Evolutionary conservation across 2,329 filamentous ascomycete species (phyloP), one percentile per base, ranked within the genome.

Genomic region (Lecanoromycetidae sp.): DNA sequence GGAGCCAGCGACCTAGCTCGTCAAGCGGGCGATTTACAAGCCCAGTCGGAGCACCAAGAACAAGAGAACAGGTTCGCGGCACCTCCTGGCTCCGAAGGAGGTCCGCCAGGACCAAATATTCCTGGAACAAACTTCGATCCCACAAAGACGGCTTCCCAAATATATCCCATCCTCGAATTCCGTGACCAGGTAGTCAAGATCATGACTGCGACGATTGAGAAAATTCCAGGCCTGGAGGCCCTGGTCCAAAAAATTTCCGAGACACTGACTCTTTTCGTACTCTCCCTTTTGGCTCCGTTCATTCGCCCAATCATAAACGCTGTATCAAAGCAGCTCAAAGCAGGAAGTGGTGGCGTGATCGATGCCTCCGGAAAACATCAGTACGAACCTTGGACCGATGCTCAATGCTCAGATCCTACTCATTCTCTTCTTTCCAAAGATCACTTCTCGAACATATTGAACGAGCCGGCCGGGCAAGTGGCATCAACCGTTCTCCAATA

Each of bases 191-290:
- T 98, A 46, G 88, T 95, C 42, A 86, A 86, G 56, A 77, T 81
- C 33, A 87, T 98, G 63, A 87, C 80, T 59, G 76, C 79, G 32
- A 82, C 87, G 44, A 87, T 96, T 55, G 80, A 87, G 57, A 95
- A 93, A 69, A 83, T 98, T 32, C 91, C 91, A 0, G 90, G 90
- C 0, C 72, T 98, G 3, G 87, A 94, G 65, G 69, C 81, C 52
- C 71, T 95, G n/a, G 79, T 96, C 19, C 90, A 96, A 54, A 90
- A 87, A 57, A 94, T 98, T 57, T 86, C 84, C 47, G 91, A 98
- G 67, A 90, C 84, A 1, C 71, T 98, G 33, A 94, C 90, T 0
- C 74, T 94, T 5, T 96, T 96, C 61, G 78, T 98, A 42, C 75
- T 98, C 52, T 88, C 87, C 5, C 75, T 98, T 1, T 74, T 98